Evolutionary conservation across 73 alveolate species (phyloP).

Genomic region (Stentor coeruleus): DNA sequence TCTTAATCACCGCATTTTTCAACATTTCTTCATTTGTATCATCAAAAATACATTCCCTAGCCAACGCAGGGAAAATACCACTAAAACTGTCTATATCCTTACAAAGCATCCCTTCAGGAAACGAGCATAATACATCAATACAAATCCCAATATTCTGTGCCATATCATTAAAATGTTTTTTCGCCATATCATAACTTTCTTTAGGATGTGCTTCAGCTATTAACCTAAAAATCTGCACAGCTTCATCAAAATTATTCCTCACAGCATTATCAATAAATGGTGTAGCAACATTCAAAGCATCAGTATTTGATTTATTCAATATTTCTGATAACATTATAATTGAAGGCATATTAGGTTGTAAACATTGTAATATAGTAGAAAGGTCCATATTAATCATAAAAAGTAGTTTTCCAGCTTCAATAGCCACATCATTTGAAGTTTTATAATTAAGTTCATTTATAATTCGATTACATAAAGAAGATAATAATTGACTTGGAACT

Average conservation of each 20-base stretch:
- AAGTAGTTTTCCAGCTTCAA: conserved; percentile 24
- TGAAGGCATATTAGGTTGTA: not conserved
- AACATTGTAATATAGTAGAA: not conserved
- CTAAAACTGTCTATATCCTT: not conserved
- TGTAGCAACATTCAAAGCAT: not conserved
- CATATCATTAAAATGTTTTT: not conserved
- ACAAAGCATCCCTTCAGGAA: conserved; percentile 8
- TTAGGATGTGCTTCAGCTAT: conserved; percentile 4
- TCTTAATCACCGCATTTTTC: not conserved
- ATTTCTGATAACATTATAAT: not conserved
- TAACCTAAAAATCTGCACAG: not conserved
- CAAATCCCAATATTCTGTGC: not conserved
- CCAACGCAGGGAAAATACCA: conserved; percentile 9
- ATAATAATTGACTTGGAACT: conserved; percentile 10
- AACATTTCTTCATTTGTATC: not conserved
- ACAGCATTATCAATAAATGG: not conserved
- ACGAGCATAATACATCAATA: not conserved
- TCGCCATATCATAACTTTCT: not conserved
- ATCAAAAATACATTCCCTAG: not conserved
- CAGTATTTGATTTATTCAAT: not conserved
- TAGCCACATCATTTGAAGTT: not conserved
- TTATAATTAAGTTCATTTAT: not conserved
- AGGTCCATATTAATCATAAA: not conserved
- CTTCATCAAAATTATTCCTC: not conserved
- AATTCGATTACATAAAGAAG: not conserved